These are phyloP conservation scores for Debaryomyces sp. DNA, from an alignment of 1,139 yeast genomes.

Conservation along the genomic window DNA sequence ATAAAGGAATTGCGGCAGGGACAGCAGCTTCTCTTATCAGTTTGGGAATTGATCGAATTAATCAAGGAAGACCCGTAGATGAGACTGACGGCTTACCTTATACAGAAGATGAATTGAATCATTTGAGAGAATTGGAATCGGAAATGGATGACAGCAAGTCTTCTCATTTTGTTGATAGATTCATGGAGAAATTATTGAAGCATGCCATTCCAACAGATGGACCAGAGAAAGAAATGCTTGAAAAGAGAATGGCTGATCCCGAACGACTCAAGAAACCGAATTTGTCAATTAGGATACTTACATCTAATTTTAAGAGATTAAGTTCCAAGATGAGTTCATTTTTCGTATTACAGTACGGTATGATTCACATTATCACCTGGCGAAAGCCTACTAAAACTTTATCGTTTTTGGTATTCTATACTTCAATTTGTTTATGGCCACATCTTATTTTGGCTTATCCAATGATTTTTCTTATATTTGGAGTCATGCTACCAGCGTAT, in stretches of 20 bases:
- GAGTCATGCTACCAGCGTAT: conserved; percentile 73
- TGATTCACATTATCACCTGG: conserved; percentile 64
- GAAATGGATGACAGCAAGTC: conserved; percentile 9
- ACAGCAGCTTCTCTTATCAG: conserved; percentile 60
- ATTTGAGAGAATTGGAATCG: neutral
- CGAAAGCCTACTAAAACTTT: conserved; percentile 61
- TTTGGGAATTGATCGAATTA: conserved; percentile 47
- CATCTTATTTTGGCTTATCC: conserved; percentile 70
- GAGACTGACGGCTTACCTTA: neutral
- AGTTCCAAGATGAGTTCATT: conserved; percentile 56
- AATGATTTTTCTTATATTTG: conserved; percentile 54
- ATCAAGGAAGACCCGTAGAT: conserved; percentile 15
- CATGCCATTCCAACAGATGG: conserved; percentile 51
- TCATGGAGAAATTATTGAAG: conserved; percentile 54
- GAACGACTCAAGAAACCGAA: conserved; percentile 47
- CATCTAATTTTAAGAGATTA: conserved; percentile 53
- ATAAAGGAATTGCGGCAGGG: conserved; percentile 56
- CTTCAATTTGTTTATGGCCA: conserved; percentile 70
- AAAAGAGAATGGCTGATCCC: conserved; percentile 47
- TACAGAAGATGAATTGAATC: conserved; percentile 2
- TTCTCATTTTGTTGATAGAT: conserved; percentile 57
- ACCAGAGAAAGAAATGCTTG: conserved; percentile 49
- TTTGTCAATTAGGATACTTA: conserved; percentile 51
- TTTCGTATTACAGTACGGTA: conserved; percentile 57
- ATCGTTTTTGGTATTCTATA: conserved; percentile 51